These are phyloP conservation scores for Neurospora discreta DNA, from an alignment of 495 filamentous ascomycete genomes.

Conservation along the genomic window DNA sequence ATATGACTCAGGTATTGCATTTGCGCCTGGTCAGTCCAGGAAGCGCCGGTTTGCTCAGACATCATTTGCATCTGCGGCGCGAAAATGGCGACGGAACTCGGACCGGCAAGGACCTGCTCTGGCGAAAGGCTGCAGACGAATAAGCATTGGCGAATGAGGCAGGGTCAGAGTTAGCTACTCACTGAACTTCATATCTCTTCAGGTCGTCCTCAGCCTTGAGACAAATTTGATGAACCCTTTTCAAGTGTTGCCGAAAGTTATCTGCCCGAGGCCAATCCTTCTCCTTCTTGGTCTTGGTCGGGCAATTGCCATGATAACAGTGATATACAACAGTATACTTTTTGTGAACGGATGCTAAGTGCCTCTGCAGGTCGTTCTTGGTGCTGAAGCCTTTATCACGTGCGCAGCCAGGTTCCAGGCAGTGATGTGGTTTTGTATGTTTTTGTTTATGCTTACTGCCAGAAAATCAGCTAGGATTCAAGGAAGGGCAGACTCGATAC, in stretches of 20 bases:
- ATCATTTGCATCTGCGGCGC: background rate
- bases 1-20: background rate
- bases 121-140: background rate
- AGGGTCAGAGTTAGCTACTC: conserved; percentile 6
- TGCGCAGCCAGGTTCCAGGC: conserved; percentile 47
- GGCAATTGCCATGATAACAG: conserved; percentile 54
- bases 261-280: conserved; percentile 85
- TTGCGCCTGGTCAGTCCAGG: background rate
- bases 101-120: background rate
- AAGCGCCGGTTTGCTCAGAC: background rate
- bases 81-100: background rate
- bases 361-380: conserved; percentile 66
- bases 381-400: conserved; percentile 67
- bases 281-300: conserved; percentile 35
- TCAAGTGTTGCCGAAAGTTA: conserved; percentile 83
- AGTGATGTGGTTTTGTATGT: conserved; percentile 65
- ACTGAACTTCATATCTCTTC: conserved; percentile 44
- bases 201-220: conserved; percentile 32
- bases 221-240: conserved; percentile 51
- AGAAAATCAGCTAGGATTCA: background rate
- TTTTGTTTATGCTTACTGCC: conserved; percentile 70
- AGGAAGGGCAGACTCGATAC: conserved; percentile 1
- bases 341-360: conserved; percentile 59
- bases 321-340: conserved; percentile 49
- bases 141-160: background rate